Conservation (phyloP, 2,329 filamentous ascomycete species). For the Lecanicillium sp. region DNA sequence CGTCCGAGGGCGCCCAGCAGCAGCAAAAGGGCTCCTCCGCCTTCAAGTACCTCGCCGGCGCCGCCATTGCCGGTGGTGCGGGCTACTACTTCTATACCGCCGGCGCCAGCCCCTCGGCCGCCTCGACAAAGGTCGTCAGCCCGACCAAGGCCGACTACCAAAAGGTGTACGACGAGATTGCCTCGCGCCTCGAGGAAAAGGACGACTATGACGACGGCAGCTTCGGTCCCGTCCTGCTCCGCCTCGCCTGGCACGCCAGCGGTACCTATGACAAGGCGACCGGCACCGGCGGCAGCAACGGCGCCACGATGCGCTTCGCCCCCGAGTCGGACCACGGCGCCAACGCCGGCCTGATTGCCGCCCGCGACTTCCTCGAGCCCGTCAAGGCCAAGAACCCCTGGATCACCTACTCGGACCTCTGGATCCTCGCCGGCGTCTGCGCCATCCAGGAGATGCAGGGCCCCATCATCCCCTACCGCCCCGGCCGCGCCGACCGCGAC, state of each 20-base stretch:
- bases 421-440: constrained; percentile 80
- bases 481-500: constrained; percentile 76
- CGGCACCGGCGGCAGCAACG: constrained; percentile 86
- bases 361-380: constrained; percentile 88
- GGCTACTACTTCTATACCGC: constrained; percentile 60
- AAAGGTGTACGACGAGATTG: constrained; percentile 86
- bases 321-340: constrained; percentile 87
- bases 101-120: constrained; percentile 38
- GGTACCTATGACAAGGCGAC: constrained; percentile 89
- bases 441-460: constrained; percentile 95
- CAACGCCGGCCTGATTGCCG: constrained; percentile 81
- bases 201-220: constrained; percentile 95
- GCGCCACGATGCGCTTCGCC: constrained; percentile 91
- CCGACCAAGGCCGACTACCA: constrained; percentile 87
- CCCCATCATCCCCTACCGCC: constrained; percentile 78
- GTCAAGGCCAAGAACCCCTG: constrained; percentile 85
- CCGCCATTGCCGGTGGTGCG: constrained; percentile 52
- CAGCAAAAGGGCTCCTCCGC: constrained; percentile 39
- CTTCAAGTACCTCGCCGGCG: constrained; percentile 51
- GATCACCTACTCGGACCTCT: constrained; percentile 95
- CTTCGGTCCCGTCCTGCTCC: constrained; percentile 85
- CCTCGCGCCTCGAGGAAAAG: constrained; percentile 72
- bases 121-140: constrained; percentile 52
- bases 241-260: constrained; percentile 89
- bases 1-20: constrained; percentile 55